A percentile compares a stretch with the other conserved stretches of the same genome.
These are phyloP conservation scores for Micractinium sp. DNA, from an alignment of 139 green algal genomes.

Conservation along the genomic window DNA sequence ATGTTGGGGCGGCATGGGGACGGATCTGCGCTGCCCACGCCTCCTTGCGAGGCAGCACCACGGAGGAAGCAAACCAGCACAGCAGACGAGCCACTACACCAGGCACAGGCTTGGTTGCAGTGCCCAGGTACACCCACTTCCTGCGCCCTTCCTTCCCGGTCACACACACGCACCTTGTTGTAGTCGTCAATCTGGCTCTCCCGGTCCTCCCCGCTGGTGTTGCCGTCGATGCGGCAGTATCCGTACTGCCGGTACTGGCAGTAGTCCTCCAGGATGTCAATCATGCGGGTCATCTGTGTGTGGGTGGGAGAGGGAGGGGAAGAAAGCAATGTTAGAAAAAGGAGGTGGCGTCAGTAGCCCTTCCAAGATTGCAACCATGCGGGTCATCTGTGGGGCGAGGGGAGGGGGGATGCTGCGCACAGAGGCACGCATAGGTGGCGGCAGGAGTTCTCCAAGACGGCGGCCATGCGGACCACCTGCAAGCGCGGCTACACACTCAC, in stretches of 20 bases:
- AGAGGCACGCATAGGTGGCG: too few species aligned
- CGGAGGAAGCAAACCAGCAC: neutral
- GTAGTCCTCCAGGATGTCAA: slow-evolving; percentile 98
- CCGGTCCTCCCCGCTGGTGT: slow-evolving; percentile 94
- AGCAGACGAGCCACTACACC: neutral
- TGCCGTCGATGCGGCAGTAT: slow-evolving; percentile 98
- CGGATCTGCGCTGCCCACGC: too few species aligned
- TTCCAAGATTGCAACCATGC: neutral
- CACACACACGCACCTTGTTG: slow-evolving; percentile 19
- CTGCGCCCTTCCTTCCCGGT: neutral
- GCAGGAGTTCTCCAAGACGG: too few species aligned
- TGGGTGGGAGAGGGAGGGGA: neutral
- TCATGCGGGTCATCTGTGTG: slow-evolving; percentile 90
- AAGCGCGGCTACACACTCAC: neutral
- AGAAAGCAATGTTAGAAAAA: too few species aligned
- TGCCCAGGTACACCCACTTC: too few species aligned
- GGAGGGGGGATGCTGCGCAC: neutral
- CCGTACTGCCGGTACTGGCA: slow-evolving; percentile 79
- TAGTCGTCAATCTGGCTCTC: slow-evolving; percentile 72
- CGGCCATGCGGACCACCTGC: too few species aligned
- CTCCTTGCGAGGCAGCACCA: neutral
- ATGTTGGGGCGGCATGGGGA: neutral
- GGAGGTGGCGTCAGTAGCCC: too few species aligned
- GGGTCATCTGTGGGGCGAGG: neutral
- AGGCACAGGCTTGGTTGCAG: neutral